A percentile compares a stretch with the other conserved stretches of the same genome.
These are phyloP conservation scores for Tricladium varicosporioides DNA, from an alignment of 2,329 filamentous ascomycete genomes.

Conservation along the genomic window DNA sequence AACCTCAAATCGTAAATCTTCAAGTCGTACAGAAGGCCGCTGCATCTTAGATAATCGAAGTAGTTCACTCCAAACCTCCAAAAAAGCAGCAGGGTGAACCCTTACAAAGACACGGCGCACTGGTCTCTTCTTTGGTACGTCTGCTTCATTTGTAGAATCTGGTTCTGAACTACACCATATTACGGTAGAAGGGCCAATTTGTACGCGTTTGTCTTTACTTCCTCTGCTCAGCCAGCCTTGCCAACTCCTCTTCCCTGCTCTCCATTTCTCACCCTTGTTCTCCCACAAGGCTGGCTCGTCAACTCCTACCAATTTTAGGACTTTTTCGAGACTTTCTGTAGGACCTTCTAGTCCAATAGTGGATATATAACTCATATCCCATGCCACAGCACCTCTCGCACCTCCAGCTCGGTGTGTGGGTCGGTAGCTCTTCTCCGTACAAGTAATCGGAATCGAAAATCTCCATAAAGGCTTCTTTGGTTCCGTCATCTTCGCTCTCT, in stretches of 20 bases:
- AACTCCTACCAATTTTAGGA: slow-evolving; percentile 66
- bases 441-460: slow-evolving; percentile 80
- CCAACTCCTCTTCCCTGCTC: slow-evolving; percentile 55
- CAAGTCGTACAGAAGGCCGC: slow-evolving; percentile 58
- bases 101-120: slow-evolving; percentile 61
- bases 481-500: slow-evolving; percentile 83
- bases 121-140: slow-evolving; percentile 38
- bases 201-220: slow-evolving; percentile 48
- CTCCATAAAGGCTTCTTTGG: slow-evolving; percentile 82
- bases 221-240: slow-evolving; percentile 58
- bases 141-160: slow-evolving; percentile 20
- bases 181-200: slow-evolving; percentile 70
- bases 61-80: slow-evolving; percentile 62
- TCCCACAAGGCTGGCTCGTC: slow-evolving; percentile 60
- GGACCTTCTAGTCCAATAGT: slow-evolving; percentile 76
- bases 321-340: slow-evolving; percentile 58
- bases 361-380: slow-evolving; percentile 94
- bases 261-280: slow-evolving; percentile 68
- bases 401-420: slow-evolving; percentile 79
- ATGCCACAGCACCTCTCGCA: slow-evolving; percentile 74
- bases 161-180: slow-evolving; percentile 61
- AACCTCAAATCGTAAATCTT: slow-evolving; percentile 69
- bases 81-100: slow-evolving; percentile 78
- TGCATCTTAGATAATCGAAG: slow-evolving; percentile 57
- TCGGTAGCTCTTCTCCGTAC: slow-evolving; percentile 86